Conservation (phyloP, 2,329 filamentous ascomycete species). For the Trichoderma guizhouense region DNA sequence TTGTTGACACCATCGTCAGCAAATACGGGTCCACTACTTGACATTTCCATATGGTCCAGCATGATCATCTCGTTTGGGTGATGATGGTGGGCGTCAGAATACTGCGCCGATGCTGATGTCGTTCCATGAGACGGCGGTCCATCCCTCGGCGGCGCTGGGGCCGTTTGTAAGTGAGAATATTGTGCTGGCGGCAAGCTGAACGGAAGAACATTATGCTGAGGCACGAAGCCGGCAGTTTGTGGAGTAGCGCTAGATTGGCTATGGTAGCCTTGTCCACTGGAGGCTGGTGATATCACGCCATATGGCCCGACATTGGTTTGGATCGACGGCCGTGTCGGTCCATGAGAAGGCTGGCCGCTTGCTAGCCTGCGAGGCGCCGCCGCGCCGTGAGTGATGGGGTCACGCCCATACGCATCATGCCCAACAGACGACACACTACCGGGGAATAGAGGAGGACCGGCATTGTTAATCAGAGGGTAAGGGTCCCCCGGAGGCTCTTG, state of each 20-base stretch:
- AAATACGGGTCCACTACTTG: constrained; percentile 79
- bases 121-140: constrained; percentile 36
- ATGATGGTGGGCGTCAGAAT: constrained; percentile 44
- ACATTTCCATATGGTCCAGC: constrained; percentile 59
- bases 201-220: constrained; percentile 59
- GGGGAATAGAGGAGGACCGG: constrained; percentile 36
- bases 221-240: constrained; percentile 51
- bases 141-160: constrained; percentile 31
- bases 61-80: constrained; percentile 54
- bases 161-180: constrained; percentile 38
- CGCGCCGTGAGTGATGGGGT: neutral
- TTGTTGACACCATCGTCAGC: constrained; percentile 77
- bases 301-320: constrained; percentile 50
- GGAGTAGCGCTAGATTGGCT: constrained; percentile 45
- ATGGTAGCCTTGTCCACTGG: constrained; percentile 48
- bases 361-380: constrained; percentile 28
- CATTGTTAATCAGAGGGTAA: constrained; percentile 46
- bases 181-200: constrained; percentile 62
- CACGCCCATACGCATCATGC: constrained; percentile 10
- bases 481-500: constrained; percentile 44
- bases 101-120: constrained; percentile 40
- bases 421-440: constrained; percentile 19
- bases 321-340: constrained; percentile 43
- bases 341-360: constrained; percentile 31
- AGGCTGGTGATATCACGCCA: constrained; percentile 51